Percentiles rank a stretch among this genome's conserved stretches.
These are phyloP conservation scores for Daldinia vernicosa DNA, from an alignment of 495 filamentous ascomycete species.

Conservation along the genomic window DNA sequence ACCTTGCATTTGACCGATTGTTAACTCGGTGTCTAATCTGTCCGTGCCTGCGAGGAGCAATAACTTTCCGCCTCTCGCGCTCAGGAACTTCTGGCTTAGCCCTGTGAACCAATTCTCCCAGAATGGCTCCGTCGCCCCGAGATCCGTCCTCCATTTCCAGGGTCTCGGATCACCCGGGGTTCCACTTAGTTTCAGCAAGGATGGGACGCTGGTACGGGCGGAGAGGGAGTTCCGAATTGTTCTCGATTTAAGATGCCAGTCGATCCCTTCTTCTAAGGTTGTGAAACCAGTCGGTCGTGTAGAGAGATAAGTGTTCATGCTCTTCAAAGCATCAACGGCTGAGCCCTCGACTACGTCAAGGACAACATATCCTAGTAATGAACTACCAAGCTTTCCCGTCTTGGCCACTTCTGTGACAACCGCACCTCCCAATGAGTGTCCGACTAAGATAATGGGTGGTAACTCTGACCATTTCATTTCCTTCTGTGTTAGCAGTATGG, in stretches of 20 bases:
- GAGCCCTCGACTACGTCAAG: constrained; percentile 93
- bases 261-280: constrained; percentile 78
- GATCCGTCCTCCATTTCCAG: constrained; percentile 89
- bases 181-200: constrained; percentile 66
- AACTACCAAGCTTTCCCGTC: constrained; percentile 67
- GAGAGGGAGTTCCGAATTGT: constrained; percentile 85
- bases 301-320: constrained; percentile 90
- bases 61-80: constrained; percentile 84
- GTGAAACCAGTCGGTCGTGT: constrained; percentile 83
- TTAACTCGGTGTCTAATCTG: constrained; percentile 90
- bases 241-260: constrained; percentile 93
- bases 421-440: constrained; percentile 96
- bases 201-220: constrained; percentile 87
- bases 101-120: constrained; percentile 96
- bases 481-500: constrained; percentile 69
- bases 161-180: constrained; percentile 49
- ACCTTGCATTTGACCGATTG: constrained; percentile 99
- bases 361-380: constrained; percentile 86
- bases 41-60: constrained; percentile 93
- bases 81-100: constrained; percentile 87
- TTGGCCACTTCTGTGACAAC: constrained; percentile 87
- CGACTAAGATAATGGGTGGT: constrained; percentile 82
- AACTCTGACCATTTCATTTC: constrained; percentile 75
- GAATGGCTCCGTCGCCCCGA: constrained; percentile 84
- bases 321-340: constrained; percentile 88